Evolutionary conservation across 208 protist species (phyloP), one percentile per base, ranked within the genome.

Genomic region (Phytomonas francai): DNA sequence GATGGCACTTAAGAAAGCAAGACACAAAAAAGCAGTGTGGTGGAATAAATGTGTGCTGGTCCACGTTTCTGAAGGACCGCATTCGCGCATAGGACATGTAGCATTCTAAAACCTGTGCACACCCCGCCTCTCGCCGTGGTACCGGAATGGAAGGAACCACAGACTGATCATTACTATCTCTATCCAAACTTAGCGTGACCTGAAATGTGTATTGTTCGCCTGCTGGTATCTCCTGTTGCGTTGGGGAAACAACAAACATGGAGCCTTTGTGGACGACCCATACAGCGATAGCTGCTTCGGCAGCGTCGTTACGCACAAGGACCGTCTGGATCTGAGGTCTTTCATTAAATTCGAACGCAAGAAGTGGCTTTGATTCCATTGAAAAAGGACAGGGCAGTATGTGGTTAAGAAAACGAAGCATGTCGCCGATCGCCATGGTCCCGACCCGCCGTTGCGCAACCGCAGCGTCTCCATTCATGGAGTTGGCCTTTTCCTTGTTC

Each of bases 31-130:
- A 86, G 70, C 85, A 96, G 67, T 84, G 81, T 3, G 94, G 94
- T 54, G 91, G 91, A 29, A 78, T 74, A 22, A 95, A 87, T 34
- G 74, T 77, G 56, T 75, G 76, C 22, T 90, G 78, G 0, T 62
- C 72, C 9, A 90, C 79, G 31, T 93, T 75, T 51, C 88, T 85
- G 68, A 96, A 97, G 5, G 81, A 86, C 31, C 82, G 80, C 81
- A 96, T 95, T 33, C 84, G 77, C 63, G 87, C 94, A 70, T 85
- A 94, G 71, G 85, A 89, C 36, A 93, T 85, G 77, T 93, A 96
- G 79, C 94, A 98, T 86, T 98, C 92, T 11, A 98, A 65, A 59
- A 73, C 77, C 62, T 87, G 74, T 42, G 72, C 71, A 19, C 42
- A 31, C n/a, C 54, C 29, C 25, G 59, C 3, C 39, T 49, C 39